These are phyloP conservation scores for Sporisorium sorghi DNA, from an alignment of 1,284 basidiomycete genomes.

Conservation along the genomic window DNA sequence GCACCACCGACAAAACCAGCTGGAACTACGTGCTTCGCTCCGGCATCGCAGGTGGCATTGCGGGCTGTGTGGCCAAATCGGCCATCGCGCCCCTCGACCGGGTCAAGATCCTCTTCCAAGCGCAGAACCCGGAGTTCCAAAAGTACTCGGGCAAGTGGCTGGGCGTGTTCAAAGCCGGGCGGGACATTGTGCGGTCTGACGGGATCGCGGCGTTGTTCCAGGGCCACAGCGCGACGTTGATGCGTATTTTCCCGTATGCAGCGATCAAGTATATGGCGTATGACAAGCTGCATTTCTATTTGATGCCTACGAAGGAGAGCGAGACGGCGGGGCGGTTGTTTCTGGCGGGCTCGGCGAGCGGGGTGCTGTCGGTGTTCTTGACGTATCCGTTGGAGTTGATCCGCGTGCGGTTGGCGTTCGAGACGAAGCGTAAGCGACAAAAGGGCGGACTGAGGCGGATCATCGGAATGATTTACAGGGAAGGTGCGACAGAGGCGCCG, in stretches of 20 bases:
- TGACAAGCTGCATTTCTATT: conserved; percentile 80
- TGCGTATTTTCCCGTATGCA: conserved; percentile 88
- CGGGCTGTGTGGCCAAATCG: conserved; percentile 95
- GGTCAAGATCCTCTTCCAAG: conserved; percentile 99
- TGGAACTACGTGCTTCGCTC: conserved; percentile 82
- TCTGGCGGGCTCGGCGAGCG: conserved; percentile 86
- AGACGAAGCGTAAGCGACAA: conserved; percentile 74
- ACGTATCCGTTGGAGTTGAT: conserved; percentile 97
- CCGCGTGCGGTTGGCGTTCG: conserved; percentile 92
- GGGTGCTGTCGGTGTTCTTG: conserved; percentile 85
- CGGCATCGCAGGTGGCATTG: conserved; percentile 89
- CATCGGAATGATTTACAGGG: conserved; percentile 63
- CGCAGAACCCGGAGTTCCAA: conserved; percentile 92
- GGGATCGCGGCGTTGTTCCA: conserved; percentile 88
- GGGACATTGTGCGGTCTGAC: conserved; percentile 79
- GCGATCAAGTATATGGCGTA: conserved; percentile 98
- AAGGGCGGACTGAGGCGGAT: conserved; percentile 56
- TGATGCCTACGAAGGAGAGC: conserved; percentile 85
- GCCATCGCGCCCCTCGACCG: conserved; percentile 95
- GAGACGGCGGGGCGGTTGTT: conserved; percentile 89
- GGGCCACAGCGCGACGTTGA: conserved; percentile 89
- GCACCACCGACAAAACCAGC: conserved; percentile 73
- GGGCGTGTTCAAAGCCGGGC: conserved; percentile 85
- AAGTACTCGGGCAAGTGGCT: conserved; percentile 89
- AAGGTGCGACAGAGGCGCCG: conserved; percentile 64